Evolutionary conservation across 2,329 filamentous ascomycete species (phyloP), one percentile per base, ranked within the genome.

Genomic region (Aspergillus piperis): DNA sequence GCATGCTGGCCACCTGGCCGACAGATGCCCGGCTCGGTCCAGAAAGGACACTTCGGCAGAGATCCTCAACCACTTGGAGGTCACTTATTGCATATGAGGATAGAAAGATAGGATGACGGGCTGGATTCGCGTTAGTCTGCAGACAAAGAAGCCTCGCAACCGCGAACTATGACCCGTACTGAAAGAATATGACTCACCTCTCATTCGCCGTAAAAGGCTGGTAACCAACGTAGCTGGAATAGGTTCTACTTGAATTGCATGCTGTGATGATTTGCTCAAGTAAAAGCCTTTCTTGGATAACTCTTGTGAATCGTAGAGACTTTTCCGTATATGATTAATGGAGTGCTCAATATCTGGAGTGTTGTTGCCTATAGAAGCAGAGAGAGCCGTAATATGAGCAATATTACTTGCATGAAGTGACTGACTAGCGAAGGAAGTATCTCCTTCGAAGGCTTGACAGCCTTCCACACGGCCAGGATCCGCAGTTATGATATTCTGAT

Each of bases 71-170:
- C n/a, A 57, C 6, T 15, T 15, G 2, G 1, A 57, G 19, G 41
- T 57, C 55, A 57, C 30, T 57, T 2, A 51, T 51, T 6, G 55
- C 55, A 41, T 57, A 57, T 2, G 55, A 57, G 4, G 47, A 51
- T 15, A 57, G 55, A 19, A 57, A 57, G 30, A 57, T 51, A 17
- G 55, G 55, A 57, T 47, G 55, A 15, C 38, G 44, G 3, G 23
- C 47, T 57, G 15, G 54, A n/a, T 23, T 32, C 3, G 1, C n/a
- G n/a, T 38, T 3, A 8, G 27, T 30, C 8, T 30, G 27, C 8
- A 30, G 27, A 30, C 27, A 30, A 30, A 10, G 27, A 30, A 30
- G 27, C 27, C 10, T 53, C 8, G 13, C 8, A n/a, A 53, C 8
- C 32, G 11, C 15, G 8, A 39, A 38, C 3, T 7, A 17, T 21